Base-by-base conservation (phyloP, 192 early-diverging fungal species). In the Umbelopsis sp. region DNA sequence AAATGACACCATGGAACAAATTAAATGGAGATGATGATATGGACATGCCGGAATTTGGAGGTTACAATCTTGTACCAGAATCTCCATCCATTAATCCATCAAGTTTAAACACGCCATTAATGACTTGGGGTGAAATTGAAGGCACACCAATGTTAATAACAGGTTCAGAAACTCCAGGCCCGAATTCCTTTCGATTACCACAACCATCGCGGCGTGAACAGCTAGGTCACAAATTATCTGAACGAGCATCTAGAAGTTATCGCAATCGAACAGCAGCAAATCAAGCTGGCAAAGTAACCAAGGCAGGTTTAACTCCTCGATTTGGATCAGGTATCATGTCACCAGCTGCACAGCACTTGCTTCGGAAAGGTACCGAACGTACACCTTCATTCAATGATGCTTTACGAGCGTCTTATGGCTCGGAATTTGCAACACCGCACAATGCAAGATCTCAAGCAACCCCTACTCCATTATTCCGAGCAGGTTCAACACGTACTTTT, bases 121-220 rank as follows among this genome's bases (percentile, higher is more conserved):
- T 95, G 90, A 95, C 94, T 21, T 95, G 93, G 93, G 93, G 93
- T 45, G 86, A 84, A 29, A 92, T 95, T 65, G 93, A 94, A 51
- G 90, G 89, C 14, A 93, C 91, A 6, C 93, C 93, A 2, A 52
- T 94, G 25, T 76, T 93, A 50, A 85, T 95, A 36, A 77, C 74
- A 21, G 82, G 82, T n/a, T 72, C 70, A 32, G 79, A 83, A 47
- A 81, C 82, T 51, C 82, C 82, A 32, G 80, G 80, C 10, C 51
- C 25, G 45, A 65, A 65, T 16, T 45, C 22, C 68, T 69, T 53
- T 72, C 72, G 11, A 38, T 78, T 93, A 41, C 87, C 91, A 32
- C 85, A 83, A 52, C 86, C 89, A 22, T 86, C 88, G 2, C 78
- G 82, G n/a, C 77, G 91, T 31, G 91, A 93, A 52, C 76, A 84